These are phyloP conservation scores for Westerdykella ornata DNA, from an alignment of 2,329 filamentous ascomycete species.

Conservation along the genomic window DNA sequence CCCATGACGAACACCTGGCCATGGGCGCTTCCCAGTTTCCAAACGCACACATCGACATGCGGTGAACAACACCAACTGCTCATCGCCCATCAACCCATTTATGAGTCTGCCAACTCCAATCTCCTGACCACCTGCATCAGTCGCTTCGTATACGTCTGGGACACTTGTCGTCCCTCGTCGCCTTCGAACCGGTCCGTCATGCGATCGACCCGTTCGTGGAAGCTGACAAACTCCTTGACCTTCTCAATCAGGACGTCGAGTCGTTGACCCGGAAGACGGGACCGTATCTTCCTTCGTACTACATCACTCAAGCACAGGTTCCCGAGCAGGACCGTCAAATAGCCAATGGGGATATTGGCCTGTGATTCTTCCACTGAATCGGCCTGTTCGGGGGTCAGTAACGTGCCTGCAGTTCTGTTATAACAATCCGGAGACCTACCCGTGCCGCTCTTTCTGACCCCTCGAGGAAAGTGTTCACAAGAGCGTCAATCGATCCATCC, in stretches of 20 bases:
- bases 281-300: slow-evolving; percentile 40
- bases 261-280: slow-evolving; percentile 41
- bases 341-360: slow-evolving; percentile 77
- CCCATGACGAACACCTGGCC: no score
- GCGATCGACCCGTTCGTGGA: slow-evolving; percentile 54
- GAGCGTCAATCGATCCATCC: slow-evolving; percentile 48
- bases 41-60: no score
- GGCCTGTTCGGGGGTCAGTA: slow-evolving; percentile 37
- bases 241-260: slow-evolving; percentile 49
- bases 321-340: slow-evolving; percentile 75
- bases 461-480: slow-evolving; percentile 61
- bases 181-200: slow-evolving; percentile 39
- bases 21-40: no score
- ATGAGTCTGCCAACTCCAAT: slow-evolving; percentile 28
- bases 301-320: slow-evolving; percentile 61
- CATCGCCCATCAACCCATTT: not conserved
- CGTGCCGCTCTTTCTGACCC: slow-evolving; percentile 60
- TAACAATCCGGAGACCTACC: slow-evolving; percentile 47
- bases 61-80: no score
- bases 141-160: slow-evolving; percentile 48
- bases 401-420: not conserved
- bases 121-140: slow-evolving; percentile 49
- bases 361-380: slow-evolving; percentile 61
- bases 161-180: slow-evolving; percentile 43
- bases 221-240: slow-evolving; percentile 56